A percentile compares a stretch with the other conserved stretches of the same genome.
These are phyloP conservation scores for Rhodosporidiobolus odoratus DNA, from an alignment of 768 basidiomycete species.

Conservation along the genomic window DNA sequence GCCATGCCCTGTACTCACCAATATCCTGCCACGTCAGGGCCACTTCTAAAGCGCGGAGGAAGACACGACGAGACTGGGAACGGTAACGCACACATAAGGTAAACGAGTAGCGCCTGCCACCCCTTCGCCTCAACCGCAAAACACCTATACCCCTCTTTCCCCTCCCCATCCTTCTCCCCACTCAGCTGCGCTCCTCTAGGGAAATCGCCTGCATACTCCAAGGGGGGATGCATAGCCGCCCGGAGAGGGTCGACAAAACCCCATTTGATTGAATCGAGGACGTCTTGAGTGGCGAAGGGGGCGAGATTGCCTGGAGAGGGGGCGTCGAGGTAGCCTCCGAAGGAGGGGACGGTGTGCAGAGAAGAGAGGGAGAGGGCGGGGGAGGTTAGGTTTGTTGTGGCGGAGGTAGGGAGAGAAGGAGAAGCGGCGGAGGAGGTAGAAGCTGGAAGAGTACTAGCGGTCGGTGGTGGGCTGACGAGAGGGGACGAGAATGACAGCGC, in stretches of 20 bases:
- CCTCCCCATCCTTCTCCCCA: constrained; percentile 1
- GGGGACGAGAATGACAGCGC: background rate
- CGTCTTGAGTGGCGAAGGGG: constrained; percentile 7
- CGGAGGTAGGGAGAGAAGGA: background rate
- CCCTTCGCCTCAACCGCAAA: constrained; percentile 36
- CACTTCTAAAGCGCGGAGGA: background rate
- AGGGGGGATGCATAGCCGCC: background rate
- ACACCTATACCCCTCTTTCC: background rate
- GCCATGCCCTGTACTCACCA: constrained; percentile 24
- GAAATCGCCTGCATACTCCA: constrained; percentile 29
- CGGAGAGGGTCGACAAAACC: constrained; percentile 18
- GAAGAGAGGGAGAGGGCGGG: background rate
- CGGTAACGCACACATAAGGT: constrained; percentile 22
- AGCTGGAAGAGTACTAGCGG: background rate
- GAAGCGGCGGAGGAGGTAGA: background rate
- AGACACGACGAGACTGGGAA: background rate
- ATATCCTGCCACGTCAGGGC: background rate
- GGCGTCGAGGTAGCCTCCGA: constrained; percentile 25
- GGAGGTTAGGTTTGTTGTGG: background rate
- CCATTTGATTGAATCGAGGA: constrained; percentile 17
- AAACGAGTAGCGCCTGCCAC: constrained; percentile 27
- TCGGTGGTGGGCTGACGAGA: background rate
- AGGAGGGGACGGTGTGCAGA: constrained; percentile 2
- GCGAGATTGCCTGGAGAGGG: background rate
- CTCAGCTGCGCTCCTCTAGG: constrained; percentile 26